phyloP scores from a whole-genome alignment of 2,329 filamentous ascomycete species.

The Myriosclerotinia curreyana region DNA sequence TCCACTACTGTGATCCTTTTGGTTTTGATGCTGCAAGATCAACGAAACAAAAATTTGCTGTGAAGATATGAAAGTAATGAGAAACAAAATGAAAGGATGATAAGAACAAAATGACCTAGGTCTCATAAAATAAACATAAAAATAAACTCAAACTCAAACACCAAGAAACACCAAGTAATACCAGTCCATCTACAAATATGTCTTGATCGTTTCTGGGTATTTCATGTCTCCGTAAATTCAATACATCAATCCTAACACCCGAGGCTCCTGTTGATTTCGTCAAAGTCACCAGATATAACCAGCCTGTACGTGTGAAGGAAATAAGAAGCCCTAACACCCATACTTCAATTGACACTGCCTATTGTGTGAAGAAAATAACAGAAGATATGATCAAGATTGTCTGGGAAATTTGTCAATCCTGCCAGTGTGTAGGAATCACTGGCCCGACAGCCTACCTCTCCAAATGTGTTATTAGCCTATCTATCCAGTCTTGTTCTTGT shows the following conservation, averaged over 20 bases:
- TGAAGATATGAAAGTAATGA: neutral
- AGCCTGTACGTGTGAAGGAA: neutral
- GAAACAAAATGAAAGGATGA: neutral
- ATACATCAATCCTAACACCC: neutral
- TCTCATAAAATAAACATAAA: neutral
- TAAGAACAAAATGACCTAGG: too few species aligned
- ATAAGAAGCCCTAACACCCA: too few species aligned
- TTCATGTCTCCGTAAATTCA: neutral
- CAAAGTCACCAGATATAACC: neutral
- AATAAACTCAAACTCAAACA: neutral
- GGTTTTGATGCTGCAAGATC: neutral
- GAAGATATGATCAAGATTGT: neutral
- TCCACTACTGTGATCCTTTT: neutral
- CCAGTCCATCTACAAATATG: neutral
- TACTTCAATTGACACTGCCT: neutral
- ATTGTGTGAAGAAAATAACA: neutral
- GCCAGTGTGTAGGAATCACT: constrained; percentile 15
- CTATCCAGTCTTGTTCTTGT: neutral
- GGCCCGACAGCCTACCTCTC: neutral
- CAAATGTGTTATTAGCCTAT: neutral
- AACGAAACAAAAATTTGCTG: neutral
- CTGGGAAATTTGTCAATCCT: neutral
- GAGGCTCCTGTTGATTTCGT: neutral
- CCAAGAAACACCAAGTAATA: neutral
- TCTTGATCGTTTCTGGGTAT: neutral